These are phyloP conservation scores for Xylariaceae sp. DNA, from an alignment of 2,329 filamentous ascomycete species.

Conservation along the genomic window DNA sequence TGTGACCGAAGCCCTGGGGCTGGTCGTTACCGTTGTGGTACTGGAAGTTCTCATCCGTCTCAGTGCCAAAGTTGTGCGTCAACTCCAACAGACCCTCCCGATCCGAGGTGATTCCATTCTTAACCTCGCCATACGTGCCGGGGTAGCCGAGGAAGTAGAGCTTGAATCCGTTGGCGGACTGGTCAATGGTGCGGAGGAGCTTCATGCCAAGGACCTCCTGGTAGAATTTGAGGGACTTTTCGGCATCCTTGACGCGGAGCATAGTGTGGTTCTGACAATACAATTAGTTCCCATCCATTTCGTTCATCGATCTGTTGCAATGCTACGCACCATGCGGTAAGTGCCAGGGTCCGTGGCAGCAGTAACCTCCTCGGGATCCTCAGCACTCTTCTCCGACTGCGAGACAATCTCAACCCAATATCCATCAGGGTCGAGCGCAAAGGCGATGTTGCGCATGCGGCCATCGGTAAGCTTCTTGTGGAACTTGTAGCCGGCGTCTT, in stretches of 20 bases:
- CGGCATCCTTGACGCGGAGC: conserved; percentile 82
- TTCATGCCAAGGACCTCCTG: conserved; percentile 86
- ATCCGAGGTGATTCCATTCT: conserved; percentile 53
- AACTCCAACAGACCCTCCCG: conserved; percentile 84
- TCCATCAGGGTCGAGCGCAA: conserved; percentile 80
- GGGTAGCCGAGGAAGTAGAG: conserved; percentile 89
- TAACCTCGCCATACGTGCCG: conserved; percentile 47
- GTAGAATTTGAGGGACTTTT: conserved; percentile 73
- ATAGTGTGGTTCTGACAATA: conserved; percentile 72
- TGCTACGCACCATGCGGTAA: conserved; percentile 61
- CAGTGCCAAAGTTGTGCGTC: conserved; percentile 79
- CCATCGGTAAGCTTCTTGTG: conserved; percentile 93
- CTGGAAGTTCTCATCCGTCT: conserved; percentile 75
- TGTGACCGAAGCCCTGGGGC: conserved; percentile 91
- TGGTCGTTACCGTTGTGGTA: conserved; percentile 92
- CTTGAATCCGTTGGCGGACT: conserved; percentile 68
- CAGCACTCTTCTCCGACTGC: conserved; percentile 49
- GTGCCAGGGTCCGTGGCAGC: conserved; percentile 66
- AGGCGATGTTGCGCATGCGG: conserved; percentile 81
- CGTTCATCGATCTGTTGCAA: not conserved
- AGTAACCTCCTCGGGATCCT: conserved; percentile 67
- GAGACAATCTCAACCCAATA: conserved; percentile 84
- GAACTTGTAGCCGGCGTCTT: conserved; percentile 86
- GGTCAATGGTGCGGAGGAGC: conserved; percentile 68
- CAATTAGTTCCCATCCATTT: too few species aligned